phyloP scores from a whole-genome alignment of 1,284 basidiomycete species.

The Marasmius sp. region DNA sequence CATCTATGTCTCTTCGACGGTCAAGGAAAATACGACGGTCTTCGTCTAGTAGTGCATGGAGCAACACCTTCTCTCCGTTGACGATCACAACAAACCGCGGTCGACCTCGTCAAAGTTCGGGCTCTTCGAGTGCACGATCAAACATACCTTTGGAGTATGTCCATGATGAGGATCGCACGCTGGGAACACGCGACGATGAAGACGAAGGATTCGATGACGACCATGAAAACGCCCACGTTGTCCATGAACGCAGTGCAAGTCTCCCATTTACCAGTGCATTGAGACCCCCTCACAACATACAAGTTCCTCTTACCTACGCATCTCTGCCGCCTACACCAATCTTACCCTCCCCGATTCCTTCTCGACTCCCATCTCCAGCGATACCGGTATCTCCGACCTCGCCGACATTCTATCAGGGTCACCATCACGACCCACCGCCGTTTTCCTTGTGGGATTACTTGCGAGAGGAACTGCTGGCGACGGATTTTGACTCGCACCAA shows the following conservation, averaged over 20 bases:
- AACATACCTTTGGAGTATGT: conserved; percentile 1
- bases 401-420: conserved; percentile 9
- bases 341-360: conserved; percentile 40
- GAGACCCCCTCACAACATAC: too few species aligned
- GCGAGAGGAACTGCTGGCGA: conserved; percentile 82
- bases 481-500: conserved; percentile 90
- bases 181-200: background rate
- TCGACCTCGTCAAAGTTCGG: conserved; percentile 1
- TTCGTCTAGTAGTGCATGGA: conserved; percentile 9
- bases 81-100: conserved; percentile 6
- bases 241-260: background rate
- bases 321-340: conserved; percentile 74
- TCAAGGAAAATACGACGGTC: conserved; percentile 29
- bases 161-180: background rate
- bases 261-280: background rate
- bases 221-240: background rate
- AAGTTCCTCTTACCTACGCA: conserved; percentile 47
- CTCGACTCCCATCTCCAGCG: conserved; percentile 23
- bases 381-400: conserved; percentile 18
- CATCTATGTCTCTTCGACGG: conserved; percentile 19
- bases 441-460: conserved; percentile 94
- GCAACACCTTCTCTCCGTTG: conserved; percentile 12
- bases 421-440: conserved; percentile 31
- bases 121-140: background rate
- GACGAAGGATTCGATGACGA: conserved; percentile 1